Percentiles rank a stretch among this genome's conserved stretches.
Evolutionary conservation across 1,139 yeast genomes (phyloP).

Genomic region (Scheffersomyces lignicola): DNA sequence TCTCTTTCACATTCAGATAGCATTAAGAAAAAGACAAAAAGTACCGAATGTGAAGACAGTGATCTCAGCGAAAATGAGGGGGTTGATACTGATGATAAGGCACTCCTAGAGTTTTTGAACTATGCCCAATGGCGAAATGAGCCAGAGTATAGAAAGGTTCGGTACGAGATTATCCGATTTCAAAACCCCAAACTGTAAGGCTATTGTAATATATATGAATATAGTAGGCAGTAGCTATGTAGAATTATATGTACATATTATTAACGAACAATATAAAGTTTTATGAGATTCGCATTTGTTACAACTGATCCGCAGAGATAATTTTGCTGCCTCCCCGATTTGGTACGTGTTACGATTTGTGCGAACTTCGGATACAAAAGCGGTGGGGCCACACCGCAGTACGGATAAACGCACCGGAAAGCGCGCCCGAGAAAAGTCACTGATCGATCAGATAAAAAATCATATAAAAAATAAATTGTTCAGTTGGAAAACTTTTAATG

Average conservation of each 20-base stretch:
- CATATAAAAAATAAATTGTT: background rate
- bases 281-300: too few species aligned
- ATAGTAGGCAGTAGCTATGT: too few species aligned
- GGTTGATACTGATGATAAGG: conserved; percentile 17
- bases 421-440: conserved; percentile 1
- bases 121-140: conserved; percentile 7
- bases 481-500: background rate
- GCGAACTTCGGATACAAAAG: conserved; percentile 5
- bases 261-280: too few species aligned
- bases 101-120: conserved; percentile 9
- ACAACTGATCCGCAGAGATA: background rate
- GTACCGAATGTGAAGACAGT: conserved; percentile 16
- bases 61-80: conserved; percentile 25
- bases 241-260: background rate
- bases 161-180: conserved; percentile 7
- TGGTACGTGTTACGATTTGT: background rate
- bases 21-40: conserved; percentile 8
- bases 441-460: conserved; percentile 11
- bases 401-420: conserved; percentile 2
- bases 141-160: conserved; percentile 8
- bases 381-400: conserved; percentile 1
- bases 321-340: background rate
- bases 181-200: background rate
- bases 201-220: background rate
- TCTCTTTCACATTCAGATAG: background rate